Conservation (phyloP, 805 yeast species). For the Blastobotrys chiropterorum region DNA sequence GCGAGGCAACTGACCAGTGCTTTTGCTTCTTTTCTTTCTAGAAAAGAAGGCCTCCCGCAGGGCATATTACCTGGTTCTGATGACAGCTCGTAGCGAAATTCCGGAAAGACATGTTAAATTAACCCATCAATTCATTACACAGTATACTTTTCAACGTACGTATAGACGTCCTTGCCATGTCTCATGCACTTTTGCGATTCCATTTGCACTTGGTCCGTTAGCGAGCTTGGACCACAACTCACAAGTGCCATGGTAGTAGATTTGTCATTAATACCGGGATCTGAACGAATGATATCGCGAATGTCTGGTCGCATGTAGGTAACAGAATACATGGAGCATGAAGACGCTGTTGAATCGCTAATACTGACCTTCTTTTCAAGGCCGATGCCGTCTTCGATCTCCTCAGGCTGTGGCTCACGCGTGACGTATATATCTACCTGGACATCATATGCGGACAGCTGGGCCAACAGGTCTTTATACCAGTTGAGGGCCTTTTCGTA, state of each 20-base stretch:
- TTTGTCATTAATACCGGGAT: slow-evolving; percentile 6
- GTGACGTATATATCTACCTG: slow-evolving; percentile 22
- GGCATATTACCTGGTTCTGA: too few species aligned
- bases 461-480: slow-evolving; percentile 34
- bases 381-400: slow-evolving; percentile 7
- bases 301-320: background rate
- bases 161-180: slow-evolving; percentile 33
- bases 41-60: too few species aligned
- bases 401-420: slow-evolving; percentile 27
- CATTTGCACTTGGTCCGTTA: slow-evolving; percentile 29
- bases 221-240: slow-evolving; percentile 37
- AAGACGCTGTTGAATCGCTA: background rate
- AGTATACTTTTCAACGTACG: slow-evolving; percentile 36
- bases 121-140: background rate
- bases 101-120: background rate
- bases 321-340: background rate
- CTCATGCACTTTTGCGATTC: slow-evolving; percentile 27
- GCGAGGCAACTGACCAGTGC: too few species aligned
- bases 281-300: slow-evolving; percentile 3
- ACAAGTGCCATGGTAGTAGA: slow-evolving; percentile 33
- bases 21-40: too few species aligned
- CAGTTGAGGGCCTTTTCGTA: slow-evolving; percentile 29
- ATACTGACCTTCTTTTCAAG: background rate
- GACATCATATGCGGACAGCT: slow-evolving; percentile 27
- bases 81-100: too few species aligned